Conservation (phyloP, 2,329 filamentous ascomycete species). For the Calonectria ilicicola region DNA sequence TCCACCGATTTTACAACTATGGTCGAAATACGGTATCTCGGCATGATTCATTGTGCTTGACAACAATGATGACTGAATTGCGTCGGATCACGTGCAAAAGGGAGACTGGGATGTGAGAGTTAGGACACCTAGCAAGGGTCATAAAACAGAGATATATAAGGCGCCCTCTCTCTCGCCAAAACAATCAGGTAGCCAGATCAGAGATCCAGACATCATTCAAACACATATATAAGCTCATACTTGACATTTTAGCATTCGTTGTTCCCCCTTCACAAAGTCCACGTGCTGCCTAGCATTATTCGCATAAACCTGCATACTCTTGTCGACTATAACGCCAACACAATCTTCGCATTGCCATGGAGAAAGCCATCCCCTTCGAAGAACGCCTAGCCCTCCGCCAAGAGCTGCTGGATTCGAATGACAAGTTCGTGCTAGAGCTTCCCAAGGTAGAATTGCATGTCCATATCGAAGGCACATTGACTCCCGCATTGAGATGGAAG, state of each 20-base stretch:
- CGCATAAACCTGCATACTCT: neutral
- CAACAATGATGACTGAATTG: neutral
- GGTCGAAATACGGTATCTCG: neutral
- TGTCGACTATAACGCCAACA: neutral
- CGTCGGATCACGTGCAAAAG: neutral
- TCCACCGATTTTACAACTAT: neutral
- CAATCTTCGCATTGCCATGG: neutral
- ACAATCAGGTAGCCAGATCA: neutral
- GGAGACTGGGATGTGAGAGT: neutral
- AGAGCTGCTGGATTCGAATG: slow-evolving; percentile 19
- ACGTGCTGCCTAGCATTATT: neutral
- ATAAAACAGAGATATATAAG: neutral
- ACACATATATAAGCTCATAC: neutral
- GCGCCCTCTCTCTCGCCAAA: neutral
- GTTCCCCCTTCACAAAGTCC: neutral
- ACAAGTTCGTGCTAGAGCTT: slow-evolving; percentile 20
- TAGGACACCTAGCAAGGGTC: neutral
- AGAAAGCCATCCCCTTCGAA: neutral
- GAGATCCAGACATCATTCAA: neutral
- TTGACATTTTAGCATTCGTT: neutral
- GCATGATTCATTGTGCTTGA: neutral
- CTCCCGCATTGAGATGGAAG: slow-evolving; percentile 74
- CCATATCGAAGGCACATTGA: slow-evolving; percentile 80
- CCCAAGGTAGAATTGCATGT: slow-evolving; percentile 49
- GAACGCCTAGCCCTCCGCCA: neutral